These are phyloP conservation scores for Anaeramoeba ignava DNA, from an alignment of 78 protist genomes.

Conservation along the genomic window DNA sequence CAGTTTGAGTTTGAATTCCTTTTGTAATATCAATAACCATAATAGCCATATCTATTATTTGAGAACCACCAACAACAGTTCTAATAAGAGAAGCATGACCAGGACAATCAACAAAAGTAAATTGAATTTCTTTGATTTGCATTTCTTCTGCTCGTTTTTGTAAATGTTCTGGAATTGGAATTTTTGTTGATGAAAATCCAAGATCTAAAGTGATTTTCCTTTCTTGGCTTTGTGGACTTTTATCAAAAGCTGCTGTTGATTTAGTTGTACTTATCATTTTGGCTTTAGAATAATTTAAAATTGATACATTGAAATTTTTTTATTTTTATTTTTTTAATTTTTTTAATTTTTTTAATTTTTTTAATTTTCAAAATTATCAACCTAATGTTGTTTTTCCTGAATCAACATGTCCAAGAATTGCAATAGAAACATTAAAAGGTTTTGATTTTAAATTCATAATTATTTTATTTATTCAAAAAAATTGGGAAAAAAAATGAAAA, in stretches of 20 bases:
- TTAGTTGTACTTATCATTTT: background rate
- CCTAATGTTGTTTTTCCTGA: constrained; percentile 90
- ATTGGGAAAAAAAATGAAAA: too few species aligned
- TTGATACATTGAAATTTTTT: too few species aligned
- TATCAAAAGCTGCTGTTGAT: constrained; percentile 58
- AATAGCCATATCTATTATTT: constrained; percentile 86
- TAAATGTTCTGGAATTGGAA: constrained; percentile 5
- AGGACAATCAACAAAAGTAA: constrained; percentile 95
- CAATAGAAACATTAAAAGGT: constrained; percentile 77
- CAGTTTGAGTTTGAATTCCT: constrained; percentile 97
- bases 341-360: too few species aligned
- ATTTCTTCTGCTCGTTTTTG: background rate
- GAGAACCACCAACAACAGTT: constrained; percentile 98
- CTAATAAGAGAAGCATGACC: constrained; percentile 94
- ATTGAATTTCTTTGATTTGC: constrained; percentile 32
- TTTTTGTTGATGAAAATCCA: constrained; percentile 68
- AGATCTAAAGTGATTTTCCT: constrained; percentile 86
- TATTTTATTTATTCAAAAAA: too few species aligned
- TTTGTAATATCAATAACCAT: constrained; percentile 84
- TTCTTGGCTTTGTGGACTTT: constrained; percentile 70
- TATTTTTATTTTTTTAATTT: too few species aligned
- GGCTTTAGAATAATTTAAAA: background rate
- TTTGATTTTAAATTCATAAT: too few species aligned
- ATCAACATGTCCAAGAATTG: constrained; percentile 92
- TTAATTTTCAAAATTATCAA: too few species aligned